Percentiles rank a stretch among this genome's conserved stretches.
phyloP scores from a whole-genome alignment of 768 basidiomycete species.

The Dentipellis fragilis region DNA sequence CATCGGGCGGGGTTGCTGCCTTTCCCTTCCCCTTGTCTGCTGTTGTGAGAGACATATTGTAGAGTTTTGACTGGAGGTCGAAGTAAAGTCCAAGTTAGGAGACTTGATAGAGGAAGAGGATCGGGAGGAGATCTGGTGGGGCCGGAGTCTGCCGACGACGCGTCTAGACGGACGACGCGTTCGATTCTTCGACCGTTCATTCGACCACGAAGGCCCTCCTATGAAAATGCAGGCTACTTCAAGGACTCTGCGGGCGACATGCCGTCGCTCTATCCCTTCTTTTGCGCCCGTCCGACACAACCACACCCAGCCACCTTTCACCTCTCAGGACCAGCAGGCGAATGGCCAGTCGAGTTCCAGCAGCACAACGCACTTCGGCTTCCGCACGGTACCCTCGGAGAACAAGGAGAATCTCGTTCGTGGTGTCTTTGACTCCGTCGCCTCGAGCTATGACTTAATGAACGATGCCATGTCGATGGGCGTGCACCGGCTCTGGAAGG shows the following conservation, averaged over 20 bases:
- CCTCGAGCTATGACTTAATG: constrained; percentile 94
- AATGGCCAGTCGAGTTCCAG: constrained; percentile 5
- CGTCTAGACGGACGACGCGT: not conserved
- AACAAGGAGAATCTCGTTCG: constrained; percentile 86
- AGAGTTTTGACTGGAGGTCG: not conserved
- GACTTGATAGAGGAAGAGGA: not conserved
- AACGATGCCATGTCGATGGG: constrained; percentile 98
- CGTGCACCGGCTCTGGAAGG: constrained; percentile 96
- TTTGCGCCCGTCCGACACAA: constrained; percentile 2
- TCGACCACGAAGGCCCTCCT: no score
- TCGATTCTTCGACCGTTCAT: not conserved
- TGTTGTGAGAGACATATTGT: constrained; percentile 9
- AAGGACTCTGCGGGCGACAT: constrained; percentile 1
- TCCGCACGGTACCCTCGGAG: constrained; percentile 78
- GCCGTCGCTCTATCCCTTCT: not conserved
- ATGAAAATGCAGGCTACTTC: constrained; percentile 7
- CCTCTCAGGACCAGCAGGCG: not conserved
- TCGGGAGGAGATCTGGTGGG: not conserved
- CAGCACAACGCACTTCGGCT: constrained; percentile 83
- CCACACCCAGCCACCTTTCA: not conserved
- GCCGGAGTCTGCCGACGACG: not conserved
- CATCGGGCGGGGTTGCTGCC: constrained; percentile 16
- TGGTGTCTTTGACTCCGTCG: constrained; percentile 91
- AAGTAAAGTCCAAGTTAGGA: not conserved
- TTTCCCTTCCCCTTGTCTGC: constrained; percentile 37